A percentile compares a stretch with the other conserved stretches of the same genome.
phyloP scores from a whole-genome alignment of 805 yeast genomes.

The Tetrapisispora phaffii region DNA sequence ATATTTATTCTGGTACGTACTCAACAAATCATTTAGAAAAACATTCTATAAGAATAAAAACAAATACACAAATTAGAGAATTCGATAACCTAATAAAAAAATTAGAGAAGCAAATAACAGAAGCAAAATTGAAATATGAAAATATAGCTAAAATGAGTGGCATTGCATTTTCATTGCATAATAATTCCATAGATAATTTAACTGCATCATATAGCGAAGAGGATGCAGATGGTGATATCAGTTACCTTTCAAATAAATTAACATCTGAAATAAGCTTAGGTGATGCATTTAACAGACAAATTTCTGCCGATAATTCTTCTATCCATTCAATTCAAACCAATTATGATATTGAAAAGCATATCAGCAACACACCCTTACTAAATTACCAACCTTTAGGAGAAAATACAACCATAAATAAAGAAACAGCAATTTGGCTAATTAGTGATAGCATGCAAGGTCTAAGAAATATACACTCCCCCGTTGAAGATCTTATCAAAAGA shows the following conservation, averaged over 20 bases:
- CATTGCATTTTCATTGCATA: neutral
- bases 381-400: neutral
- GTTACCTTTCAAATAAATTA: neutral
- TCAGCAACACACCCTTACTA: neutral
- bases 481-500: constrained; percentile 33
- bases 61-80: constrained; percentile 28
- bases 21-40: constrained; percentile 30
- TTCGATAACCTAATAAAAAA: constrained; percentile 22
- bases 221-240: neutral
- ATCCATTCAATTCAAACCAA: neutral
- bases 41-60: constrained; percentile 27
- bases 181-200: constrained; percentile 1
- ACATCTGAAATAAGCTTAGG: neutral
- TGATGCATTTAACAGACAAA: neutral
- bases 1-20: constrained; percentile 27
- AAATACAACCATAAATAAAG: constrained; percentile 8
- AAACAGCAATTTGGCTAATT: constrained; percentile 30
- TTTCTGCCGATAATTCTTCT: neutral
- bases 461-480: constrained; percentile 20
- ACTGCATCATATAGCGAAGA: neutral
- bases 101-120: constrained; percentile 19
- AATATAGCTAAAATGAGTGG: constrained; percentile 5
- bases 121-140: constrained; percentile 20
- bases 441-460: constrained; percentile 29
- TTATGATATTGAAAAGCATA: neutral